Conservation (phyloP, 2,329 filamentous ascomycete genomes). For the Aspergillus udagawae region DNA sequence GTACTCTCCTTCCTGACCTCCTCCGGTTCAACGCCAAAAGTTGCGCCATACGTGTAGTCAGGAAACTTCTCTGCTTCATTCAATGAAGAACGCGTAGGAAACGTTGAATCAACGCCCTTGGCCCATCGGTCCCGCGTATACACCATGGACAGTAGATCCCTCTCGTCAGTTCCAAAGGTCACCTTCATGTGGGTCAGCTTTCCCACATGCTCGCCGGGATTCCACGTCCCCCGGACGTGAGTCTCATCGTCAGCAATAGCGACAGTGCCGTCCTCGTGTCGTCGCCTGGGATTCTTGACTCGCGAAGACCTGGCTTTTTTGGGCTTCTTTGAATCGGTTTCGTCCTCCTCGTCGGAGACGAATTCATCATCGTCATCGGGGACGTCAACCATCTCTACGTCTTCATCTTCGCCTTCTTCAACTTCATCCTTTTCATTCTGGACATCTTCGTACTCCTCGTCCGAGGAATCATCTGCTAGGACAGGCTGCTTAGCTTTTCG, state of each 20-base stretch:
- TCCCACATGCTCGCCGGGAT: slow-evolving; percentile 31
- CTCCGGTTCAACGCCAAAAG: slow-evolving; percentile 42
- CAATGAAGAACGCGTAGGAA: slow-evolving; percentile 46
- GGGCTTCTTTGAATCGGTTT: neutral
- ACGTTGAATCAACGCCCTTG: slow-evolving; percentile 42
- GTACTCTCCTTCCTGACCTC: slow-evolving; percentile 44
- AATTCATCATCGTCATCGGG: slow-evolving; percentile 3
- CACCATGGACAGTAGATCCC: slow-evolving; percentile 48
- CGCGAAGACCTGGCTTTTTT: slow-evolving; percentile 8
- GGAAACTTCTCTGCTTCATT: slow-evolving; percentile 23
- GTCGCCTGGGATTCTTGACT: slow-evolving; percentile 11
- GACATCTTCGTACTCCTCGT: slow-evolving; percentile 32
- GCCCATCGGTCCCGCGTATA: slow-evolving; percentile 50
- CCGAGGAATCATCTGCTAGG: slow-evolving; percentile 23
- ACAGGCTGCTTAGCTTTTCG: slow-evolving; percentile 14
- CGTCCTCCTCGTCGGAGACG: slow-evolving; percentile 6
- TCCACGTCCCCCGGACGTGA: slow-evolving; percentile 36
- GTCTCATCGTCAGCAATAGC: slow-evolving; percentile 20
- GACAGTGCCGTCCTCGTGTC: slow-evolving; percentile 16
- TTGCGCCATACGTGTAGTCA: slow-evolving; percentile 38
- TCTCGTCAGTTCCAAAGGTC: slow-evolving; percentile 49
- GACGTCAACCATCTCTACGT: neutral
- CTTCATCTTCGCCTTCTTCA: slow-evolving; percentile 14
- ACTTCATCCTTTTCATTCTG: slow-evolving; percentile 18
- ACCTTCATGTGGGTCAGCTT: slow-evolving; percentile 46